Evolutionary conservation across 2,329 filamentous ascomycete species (phyloP), one percentile per base, ranked within the genome.

Genomic region (Corynespora cassiicola): DNA sequence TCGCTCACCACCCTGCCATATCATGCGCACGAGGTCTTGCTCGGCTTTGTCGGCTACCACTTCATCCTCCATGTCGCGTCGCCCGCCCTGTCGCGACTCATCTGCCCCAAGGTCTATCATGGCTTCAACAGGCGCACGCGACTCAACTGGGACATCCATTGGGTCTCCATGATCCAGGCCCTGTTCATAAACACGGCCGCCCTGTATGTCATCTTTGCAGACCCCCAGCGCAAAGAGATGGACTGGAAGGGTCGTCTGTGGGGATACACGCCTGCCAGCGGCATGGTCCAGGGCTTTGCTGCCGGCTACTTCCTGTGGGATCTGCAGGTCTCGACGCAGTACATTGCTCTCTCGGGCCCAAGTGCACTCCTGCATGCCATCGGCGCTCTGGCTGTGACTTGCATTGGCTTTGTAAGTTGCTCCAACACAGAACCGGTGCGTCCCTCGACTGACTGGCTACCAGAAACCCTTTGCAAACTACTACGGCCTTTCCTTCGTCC

Each of bases 231-330:
- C 44, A 75, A 72, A 54, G 71, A 72, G 36, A 87, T 88, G 81
- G 75, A 82, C 56, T 84, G 80, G 76, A 77, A 84, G 57, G 82
- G 85, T 57, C 78, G 87, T 14, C 72, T 94, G 12, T 92, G 85
- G 81, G 88, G 87, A 21, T 94, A 94, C 63, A 87, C 84, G 7
- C 85, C 86, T 25, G 79, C 78, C n/a, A 76, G 77, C 27, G 87
- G 84, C 35, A 81, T 91, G 77, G 80, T 90, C 37, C 86, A 90
- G 68, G 85, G 84, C 22, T 77, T 91, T 48, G 88, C 87, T 4
- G 77, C 84, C 19, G 88, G 88, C 9, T 94, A 94, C 66, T 94
- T 94, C 60, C 69, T 92, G 28, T 94, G 88, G 87, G 88, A 94
- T 61, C 70, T 94, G 26, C 72, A 84, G 52, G 77, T 90, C 45